Conservation (phyloP, 2,329 filamentous ascomycete genomes). For the Penicillium expansum region DNA sequence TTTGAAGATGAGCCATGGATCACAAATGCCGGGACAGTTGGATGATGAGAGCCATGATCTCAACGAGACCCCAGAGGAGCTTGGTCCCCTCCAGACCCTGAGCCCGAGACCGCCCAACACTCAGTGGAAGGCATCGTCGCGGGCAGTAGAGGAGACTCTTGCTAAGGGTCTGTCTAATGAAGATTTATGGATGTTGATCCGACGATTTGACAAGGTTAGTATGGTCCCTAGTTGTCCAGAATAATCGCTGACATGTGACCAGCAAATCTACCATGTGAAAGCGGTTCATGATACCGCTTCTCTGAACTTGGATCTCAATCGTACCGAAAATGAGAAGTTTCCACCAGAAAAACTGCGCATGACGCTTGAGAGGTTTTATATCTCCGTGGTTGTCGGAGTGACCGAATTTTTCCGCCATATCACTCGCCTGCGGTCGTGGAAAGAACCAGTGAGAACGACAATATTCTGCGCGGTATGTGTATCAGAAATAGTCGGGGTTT, state of each 20-base stretch:
- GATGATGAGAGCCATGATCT: conserved; percentile 8
- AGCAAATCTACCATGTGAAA: conserved; percentile 70
- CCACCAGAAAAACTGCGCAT: conserved; percentile 77
- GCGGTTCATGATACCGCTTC: conserved; percentile 58
- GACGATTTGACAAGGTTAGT: conserved; percentile 70
- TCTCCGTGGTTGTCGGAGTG: conserved; percentile 69
- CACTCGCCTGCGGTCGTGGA: conserved; percentile 73
- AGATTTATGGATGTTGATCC: conserved; percentile 68
- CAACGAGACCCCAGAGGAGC: conserved; percentile 7
- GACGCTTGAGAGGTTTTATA: conserved; percentile 76
- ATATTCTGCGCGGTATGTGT: conserved; percentile 57
- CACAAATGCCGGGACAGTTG: conserved; percentile 9
- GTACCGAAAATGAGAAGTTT: conserved; percentile 78
- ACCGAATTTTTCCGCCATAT: conserved; percentile 70
- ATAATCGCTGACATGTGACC: conserved; percentile 27
- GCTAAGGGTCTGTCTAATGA: conserved; percentile 69
- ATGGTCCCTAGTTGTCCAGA: not conserved
- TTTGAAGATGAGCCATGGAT: conserved; percentile 15
- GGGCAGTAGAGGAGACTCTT: conserved; percentile 43
- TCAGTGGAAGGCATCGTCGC: conserved; percentile 22
- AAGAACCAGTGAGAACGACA: conserved; percentile 65
- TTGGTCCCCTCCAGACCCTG: conserved; percentile 7
- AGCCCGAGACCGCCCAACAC: conserved; percentile 9
- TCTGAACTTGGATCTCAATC: conserved; percentile 73
- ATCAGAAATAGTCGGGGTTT: not conserved